Conservation (phyloP, 495 filamentous ascomycete genomes). For the Aspergillus diversus region DNA sequence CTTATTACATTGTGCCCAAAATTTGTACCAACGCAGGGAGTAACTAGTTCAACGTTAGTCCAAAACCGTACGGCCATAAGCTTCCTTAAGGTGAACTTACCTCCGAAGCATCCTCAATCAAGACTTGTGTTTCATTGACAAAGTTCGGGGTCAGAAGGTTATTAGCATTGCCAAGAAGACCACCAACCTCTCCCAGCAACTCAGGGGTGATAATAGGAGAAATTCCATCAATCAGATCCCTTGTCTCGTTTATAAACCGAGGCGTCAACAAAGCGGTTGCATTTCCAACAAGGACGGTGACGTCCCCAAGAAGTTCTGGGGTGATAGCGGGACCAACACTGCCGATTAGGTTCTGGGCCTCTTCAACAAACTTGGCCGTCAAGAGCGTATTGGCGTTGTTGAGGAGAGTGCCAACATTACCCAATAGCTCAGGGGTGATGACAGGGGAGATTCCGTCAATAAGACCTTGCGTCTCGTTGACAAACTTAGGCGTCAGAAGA, state of each 20-base stretch:
- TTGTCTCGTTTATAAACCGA: slow-evolving; percentile 46
- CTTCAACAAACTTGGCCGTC: slow-evolving; percentile 44
- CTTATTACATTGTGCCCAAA: slow-evolving; percentile 30
- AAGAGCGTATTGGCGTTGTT: slow-evolving; percentile 46
- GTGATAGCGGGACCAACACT: slow-evolving; percentile 43
- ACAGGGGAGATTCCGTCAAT: slow-evolving; percentile 39
- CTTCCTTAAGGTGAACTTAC: slow-evolving; percentile 34
- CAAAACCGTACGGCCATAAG: slow-evolving; percentile 11
- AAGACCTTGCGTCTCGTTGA: slow-evolving; percentile 44
- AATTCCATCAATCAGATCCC: slow-evolving; percentile 39
- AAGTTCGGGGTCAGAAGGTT: slow-evolving; percentile 43
- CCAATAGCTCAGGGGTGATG: slow-evolving; percentile 35
- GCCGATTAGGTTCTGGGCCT: slow-evolving; percentile 46
- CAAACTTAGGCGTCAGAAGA: slow-evolving; percentile 45
- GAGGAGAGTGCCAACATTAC: slow-evolving; percentile 33
- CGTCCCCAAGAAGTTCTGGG: slow-evolving; percentile 30
- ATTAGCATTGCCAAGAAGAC: slow-evolving; percentile 44
- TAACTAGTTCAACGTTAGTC: slow-evolving; percentile 25
- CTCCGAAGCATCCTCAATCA: slow-evolving; percentile 55
- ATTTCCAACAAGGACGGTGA: slow-evolving; percentile 38
- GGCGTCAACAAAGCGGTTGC: slow-evolving; percentile 44
- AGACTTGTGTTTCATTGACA: slow-evolving; percentile 48
- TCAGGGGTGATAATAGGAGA: slow-evolving; percentile 47
- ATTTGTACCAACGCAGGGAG: slow-evolving; percentile 36
- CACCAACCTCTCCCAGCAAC: slow-evolving; percentile 46